Base-by-base conservation (phyloP, 192 early-diverging fungal species). In the Podila epicladia region DNA sequence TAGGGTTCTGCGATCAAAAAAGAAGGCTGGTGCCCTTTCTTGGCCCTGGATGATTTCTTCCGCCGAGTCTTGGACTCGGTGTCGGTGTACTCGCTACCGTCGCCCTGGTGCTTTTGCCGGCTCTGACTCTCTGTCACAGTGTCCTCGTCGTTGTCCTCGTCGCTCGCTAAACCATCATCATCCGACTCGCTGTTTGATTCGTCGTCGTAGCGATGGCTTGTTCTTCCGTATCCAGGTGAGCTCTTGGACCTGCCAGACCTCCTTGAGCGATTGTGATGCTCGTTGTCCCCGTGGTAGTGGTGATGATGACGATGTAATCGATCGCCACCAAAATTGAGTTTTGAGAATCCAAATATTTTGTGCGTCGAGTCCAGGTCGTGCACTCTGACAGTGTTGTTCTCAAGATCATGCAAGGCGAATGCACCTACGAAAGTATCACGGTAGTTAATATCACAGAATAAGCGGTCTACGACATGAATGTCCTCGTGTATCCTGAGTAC, bases 361-460 rank as follows among this genome's bases (percentile, higher is more conserved):
- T 89, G 88, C 1, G 86, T 88, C 9, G 86, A 87, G n/a, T 80
- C 71, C 15, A 89, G 67, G 45, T 89, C 88, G 28, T 86, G 82
- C 6, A 82, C 68, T n/a, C 75, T 77, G 28, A 75, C 73, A 20
- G 72, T 82, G 53, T 85, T 85, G 45, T 64, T 82, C 13, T 72
- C 67, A 1, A 89, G 57, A 64, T 89, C 87, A 58, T 86, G 86
- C 45, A 88, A 67, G 2, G 82, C 84, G 73, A 89, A 85, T 33
- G 80, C 80, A 0, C 87, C 87, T 89, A 64, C 1, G 20, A 35
- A 11, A 35, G 9, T 38, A 24, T 15, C 9, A 5, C 26, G 20
- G 61, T 7, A 17, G 58, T n/a, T 5, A 59, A 37, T 37, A 37
- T 37, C 35, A 37, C 35, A 37, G 35, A 37, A 37, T 29, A 37